Percentiles rank a stretch among this genome's conserved stretches.
phyloP scores from a whole-genome alignment of 352 stramenopile genomes.

The Phytophthora ohioensis region DNA sequence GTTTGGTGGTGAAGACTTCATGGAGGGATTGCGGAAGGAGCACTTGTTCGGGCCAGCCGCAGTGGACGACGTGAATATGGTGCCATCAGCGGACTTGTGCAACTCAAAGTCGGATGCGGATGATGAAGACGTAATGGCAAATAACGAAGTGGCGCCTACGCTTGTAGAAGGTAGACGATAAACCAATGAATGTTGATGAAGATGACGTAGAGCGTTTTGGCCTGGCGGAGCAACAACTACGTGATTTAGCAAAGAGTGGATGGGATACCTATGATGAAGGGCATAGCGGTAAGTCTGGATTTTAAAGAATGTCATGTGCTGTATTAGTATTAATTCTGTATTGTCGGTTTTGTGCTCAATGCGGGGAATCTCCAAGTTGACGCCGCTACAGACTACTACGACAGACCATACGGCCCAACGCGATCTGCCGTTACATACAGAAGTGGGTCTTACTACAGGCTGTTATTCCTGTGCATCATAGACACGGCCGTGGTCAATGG shows the following conservation, averaged over 20 bases:
- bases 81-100: neutral
- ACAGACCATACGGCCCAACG: conserved; percentile 5
- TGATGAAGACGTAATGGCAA: neutral
- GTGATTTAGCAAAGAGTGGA: too few relatives aligned
- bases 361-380: conserved; percentile 10
- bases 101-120: neutral
- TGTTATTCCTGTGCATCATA: conserved; percentile 32
- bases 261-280: too few relatives aligned
- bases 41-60: neutral
- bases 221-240: too few relatives aligned
- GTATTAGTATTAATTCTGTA: conserved; percentile 4
- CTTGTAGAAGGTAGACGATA: too few relatives aligned
- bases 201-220: too few relatives aligned
- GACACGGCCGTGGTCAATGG: conserved; percentile 32
- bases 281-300: too few relatives aligned
- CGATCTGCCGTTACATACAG: conserved; percentile 29
- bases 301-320: too few relatives aligned
- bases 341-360: neutral
- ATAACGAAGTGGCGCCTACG: too few relatives aligned
- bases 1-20: neutral
- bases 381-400: conserved; percentile 20
- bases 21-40: neutral
- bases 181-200: too few relatives aligned
- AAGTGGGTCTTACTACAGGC: conserved; percentile 38
- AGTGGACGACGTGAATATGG: neutral